Base-by-base conservation (phyloP, 345 rosid species). In the Psidium friedrichsthalianum region DNA sequence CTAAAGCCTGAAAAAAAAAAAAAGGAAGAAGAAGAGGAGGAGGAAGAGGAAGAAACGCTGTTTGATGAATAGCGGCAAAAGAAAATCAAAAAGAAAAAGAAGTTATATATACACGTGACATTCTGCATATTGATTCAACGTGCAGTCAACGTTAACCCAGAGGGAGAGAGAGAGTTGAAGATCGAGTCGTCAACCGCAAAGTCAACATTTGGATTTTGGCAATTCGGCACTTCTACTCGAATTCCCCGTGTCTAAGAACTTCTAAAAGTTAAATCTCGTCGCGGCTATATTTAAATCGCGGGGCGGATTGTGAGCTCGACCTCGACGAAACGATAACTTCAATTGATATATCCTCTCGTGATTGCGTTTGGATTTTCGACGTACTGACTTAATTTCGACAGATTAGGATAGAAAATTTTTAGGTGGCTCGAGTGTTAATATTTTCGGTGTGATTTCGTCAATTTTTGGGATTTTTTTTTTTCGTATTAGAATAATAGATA, bases 271-370 rank as follows among this genome's bases (percentile, higher is more conserved):
- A 32, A 11, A 3, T 29, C 44, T 16, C 6, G 22, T 29, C 11
- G 3, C 0, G 1, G 6, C 2, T 4, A 18, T 6, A 69, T 69
- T 18, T 36, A 36, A 32, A 32, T 32, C 1, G 0, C 13, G 0
- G 24, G 0, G 47, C 12, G 0, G 11, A 0, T 61, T 3, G 5
- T 0, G 18, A 61, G 29, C 0, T 0, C 2, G 6, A 29, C 32
- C 20, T 2, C 8, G 40, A 8, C 9, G 1, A 16, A 36, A 36
- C 36, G 36, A 36, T 36, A 36, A 3, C 36, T 36, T 36, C 36
- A 36, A 36, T 36, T 3, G 3, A 36, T 36, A 36, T 3, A 36
- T 3, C 36, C 3, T 36, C 36, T 36, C 36, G 36, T 36, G 2
- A 36, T 36, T 0, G 1, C 9, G 7, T 61, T 61, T 15, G 2